Conservation (phyloP, 2,329 filamentous ascomycete species). For the Scorias spongiosa region DNA sequence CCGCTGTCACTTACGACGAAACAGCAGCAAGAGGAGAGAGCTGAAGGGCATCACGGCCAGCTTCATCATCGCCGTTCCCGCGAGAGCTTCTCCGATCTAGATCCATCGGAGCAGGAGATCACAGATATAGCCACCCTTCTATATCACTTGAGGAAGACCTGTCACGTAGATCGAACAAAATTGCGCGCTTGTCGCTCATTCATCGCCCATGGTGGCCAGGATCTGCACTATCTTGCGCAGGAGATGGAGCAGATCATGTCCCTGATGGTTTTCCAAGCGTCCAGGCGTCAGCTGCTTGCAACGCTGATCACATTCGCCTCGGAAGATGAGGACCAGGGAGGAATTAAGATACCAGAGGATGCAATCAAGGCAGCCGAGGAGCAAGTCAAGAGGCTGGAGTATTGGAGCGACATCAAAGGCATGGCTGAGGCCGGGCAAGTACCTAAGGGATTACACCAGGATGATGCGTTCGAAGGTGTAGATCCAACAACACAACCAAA, state of each 20-base stretch:
- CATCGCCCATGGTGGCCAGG: constrained; percentile 58
- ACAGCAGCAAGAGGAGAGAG: background rate
- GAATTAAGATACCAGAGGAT: constrained; percentile 53
- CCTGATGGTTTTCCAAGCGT: constrained; percentile 78
- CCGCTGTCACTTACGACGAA: background rate
- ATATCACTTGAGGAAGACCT: constrained; percentile 46
- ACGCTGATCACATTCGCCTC: constrained; percentile 41
- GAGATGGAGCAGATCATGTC: constrained; percentile 75
- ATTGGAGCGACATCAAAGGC: constrained; percentile 59
- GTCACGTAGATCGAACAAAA: constrained; percentile 77
- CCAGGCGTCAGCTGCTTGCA: constrained; percentile 59
- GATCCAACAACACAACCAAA: background rate
- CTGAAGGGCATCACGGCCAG: background rate
- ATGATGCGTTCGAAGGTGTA: background rate
- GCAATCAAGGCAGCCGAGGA: constrained; percentile 64
- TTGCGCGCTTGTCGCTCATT: constrained; percentile 71
- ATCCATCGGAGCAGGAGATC: constrained; percentile 31
- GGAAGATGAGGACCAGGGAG: constrained; percentile 21
- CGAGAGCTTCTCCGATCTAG: background rate
- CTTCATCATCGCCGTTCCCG: background rate
- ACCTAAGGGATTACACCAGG: background rate
- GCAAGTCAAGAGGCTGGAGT: constrained; percentile 67
- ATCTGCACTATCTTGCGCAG: constrained; percentile 59
- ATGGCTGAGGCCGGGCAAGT: constrained; percentile 14
- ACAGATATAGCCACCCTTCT: constrained; percentile 55